Base-by-base conservation (phyloP, 768 basidiomycete species). In the Asterophora lycoperdoides region DNA sequence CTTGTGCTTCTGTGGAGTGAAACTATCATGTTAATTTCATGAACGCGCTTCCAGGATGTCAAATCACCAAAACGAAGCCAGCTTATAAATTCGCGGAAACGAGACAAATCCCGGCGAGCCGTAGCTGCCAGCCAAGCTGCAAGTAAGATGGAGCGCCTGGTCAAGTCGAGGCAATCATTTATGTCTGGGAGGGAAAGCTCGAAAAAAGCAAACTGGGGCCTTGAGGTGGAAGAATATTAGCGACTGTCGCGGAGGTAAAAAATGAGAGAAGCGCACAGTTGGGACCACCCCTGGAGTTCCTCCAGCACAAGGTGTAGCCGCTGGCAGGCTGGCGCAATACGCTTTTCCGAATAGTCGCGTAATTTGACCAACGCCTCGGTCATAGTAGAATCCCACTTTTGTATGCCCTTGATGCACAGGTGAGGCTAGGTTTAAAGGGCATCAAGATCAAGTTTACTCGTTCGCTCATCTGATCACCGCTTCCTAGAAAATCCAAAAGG, bases 361-460 rank as follows among this genome's bases (percentile, higher is more conserved):
- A 91, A 67, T 61, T 81, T 87, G 28, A 75, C 70, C 43, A 93
- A 64, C 13, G 86, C 79, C 52, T 90, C 86, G 8, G 73, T 72
- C 56, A 90, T 77, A 4, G 80, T 81, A 1, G 79, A 71, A 61
- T 92, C 89, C 89, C 89, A 93, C 63, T 89, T 89, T 61, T 84
- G 82, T 48, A 92, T 73, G 40, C 82, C 81, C 89, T 92, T 54
- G 42, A 52, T 60, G 29, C 32, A 53, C 37, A 35, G 49, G 67
- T 48, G 66, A 58, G n/a, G 57, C 23, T 41, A 41, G 8, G 42
- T 26, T 36, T 38, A 29, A 52, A 51, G 38, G 40, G 41, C n/a
- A 39, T 23, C 9, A 43, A 48, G 37, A 48, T 53, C 37, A 48
- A 33, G 62, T 69, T 56, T 68, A 89, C 90, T 62, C 90, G 74